Conservation (phyloP, 208 protist genomes). For the Crithidia mellificae region DNA sequence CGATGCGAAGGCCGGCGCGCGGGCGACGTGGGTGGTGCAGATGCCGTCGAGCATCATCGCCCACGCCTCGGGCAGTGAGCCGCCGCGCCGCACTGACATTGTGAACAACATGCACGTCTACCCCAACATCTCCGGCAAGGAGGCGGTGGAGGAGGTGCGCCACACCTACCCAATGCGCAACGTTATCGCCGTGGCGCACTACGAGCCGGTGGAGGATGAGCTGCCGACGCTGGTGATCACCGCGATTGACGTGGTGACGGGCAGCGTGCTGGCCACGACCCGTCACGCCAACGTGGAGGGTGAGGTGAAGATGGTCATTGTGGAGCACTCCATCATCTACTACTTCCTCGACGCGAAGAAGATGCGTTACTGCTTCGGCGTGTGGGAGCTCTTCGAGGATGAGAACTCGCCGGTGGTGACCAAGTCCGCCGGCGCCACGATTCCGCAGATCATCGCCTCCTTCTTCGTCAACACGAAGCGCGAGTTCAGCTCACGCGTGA, state of each 20-base stretch:
- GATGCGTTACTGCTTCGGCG: constrained; percentile 83
- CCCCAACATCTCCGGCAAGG: constrained; percentile 63
- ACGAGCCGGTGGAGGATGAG: constrained; percentile 63
- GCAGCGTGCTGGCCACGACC: constrained; percentile 72
- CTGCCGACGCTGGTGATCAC: constrained; percentile 72
- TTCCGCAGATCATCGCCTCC: constrained; percentile 73
- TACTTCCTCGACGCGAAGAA: constrained; percentile 85
- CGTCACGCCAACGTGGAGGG: constrained; percentile 82
- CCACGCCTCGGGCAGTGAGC: constrained; percentile 58
- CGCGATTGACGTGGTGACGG: constrained; percentile 81
- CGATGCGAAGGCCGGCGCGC: constrained; percentile 26
- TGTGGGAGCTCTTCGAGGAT: constrained; percentile 89
- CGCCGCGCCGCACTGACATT: constrained; percentile 48
- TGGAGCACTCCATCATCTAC: constrained; percentile 84
- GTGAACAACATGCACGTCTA: constrained; percentile 80
- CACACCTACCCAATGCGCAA: constrained; percentile 84
- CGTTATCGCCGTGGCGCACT: constrained; percentile 79
- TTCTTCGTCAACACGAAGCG: constrained; percentile 65
- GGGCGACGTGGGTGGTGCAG: constrained; percentile 58
- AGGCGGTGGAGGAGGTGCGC: constrained; percentile 75
- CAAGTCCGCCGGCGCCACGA: constrained; percentile 65
- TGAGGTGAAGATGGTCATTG: constrained; percentile 73
- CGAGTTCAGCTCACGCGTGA: constrained; percentile 79
- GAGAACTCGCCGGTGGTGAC: constrained; percentile 47
- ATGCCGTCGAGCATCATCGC: constrained; percentile 71